Base-by-base conservation (phyloP, 805 yeast species). In the Pichia gijzeniarum region DNA sequence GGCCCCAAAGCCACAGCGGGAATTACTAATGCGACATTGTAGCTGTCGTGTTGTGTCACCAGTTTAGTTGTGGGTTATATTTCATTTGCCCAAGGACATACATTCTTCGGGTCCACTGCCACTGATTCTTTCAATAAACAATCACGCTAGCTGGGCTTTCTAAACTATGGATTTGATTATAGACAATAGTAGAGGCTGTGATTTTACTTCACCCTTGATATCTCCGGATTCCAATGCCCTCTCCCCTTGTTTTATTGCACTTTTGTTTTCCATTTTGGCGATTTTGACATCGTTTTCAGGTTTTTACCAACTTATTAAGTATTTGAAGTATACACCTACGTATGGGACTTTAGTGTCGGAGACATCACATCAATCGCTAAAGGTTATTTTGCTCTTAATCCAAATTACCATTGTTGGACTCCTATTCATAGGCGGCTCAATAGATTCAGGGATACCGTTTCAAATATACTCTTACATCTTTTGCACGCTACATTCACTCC, bases 211-310 rank as follows among this genome's bases (percentile, higher is more conserved):
- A 4, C 68, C 68, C 1, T 42, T 63, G 19, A 32, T 52, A 3
- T 51, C 55, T 3, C 46, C 51, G 6, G n/a, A 42, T 13, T 43
- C 57, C 5, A 63, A 57, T 43, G 54, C 65, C 1, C 36, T 65
- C 38, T 61, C 53, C 18, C 62, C 63, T 7, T 63, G 68, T 43
- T 65, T 65, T 49, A 43, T 61, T 5, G 52, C 61, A 1, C 20
- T 56, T 14, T 35, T 57, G 5, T 50, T 52, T 35, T 45, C 41
- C 1, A n/a, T 25, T 5, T 21, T 47, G 2, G 37, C 62, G 1
- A 16, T 39, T 1, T 3, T 50, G 0, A 49, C 57, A 14, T 46
- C 41, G 0, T 4, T 55, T 5, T 6, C 48, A 3, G 67, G 63
- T 6, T 16, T 52, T 1, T 49, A 38, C 18, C 65, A 64, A 28